Percentiles rank a stretch among this genome's conserved stretches.
These are phyloP conservation scores for Metschnikowia sp. DNA, from an alignment of 805 yeast species.

Conservation along the genomic window DNA sequence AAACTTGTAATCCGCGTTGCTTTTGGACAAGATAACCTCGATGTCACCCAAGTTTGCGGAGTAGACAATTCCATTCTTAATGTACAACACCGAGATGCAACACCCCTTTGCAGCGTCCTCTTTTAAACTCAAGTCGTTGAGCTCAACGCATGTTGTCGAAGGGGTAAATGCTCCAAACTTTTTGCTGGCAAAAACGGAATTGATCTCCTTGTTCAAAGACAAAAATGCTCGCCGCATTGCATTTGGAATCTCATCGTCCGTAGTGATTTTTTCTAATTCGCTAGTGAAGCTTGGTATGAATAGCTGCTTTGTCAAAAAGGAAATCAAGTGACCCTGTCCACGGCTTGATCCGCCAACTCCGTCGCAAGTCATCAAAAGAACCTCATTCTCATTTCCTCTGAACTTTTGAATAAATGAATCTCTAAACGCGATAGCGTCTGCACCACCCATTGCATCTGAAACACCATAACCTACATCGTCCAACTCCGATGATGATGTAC, in stretches of 20 bases:
- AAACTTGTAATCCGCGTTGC: conserved; percentile 74
- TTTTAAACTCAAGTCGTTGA: conserved; percentile 50
- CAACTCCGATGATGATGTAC: conserved; percentile 82
- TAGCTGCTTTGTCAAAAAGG: conserved; percentile 68
- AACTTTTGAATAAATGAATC: conserved; percentile 87
- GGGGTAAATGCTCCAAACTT: conserved; percentile 40
- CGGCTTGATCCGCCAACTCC: conserved; percentile 6
- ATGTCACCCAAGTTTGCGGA: conserved; percentile 92
- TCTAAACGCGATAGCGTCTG: conserved; percentile 63
- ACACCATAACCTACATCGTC: conserved; percentile 84
- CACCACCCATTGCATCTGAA: conserved; percentile 76
- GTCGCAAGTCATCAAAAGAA: conserved; percentile 51
- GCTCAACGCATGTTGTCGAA: conserved; percentile 35
- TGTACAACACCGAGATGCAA: conserved; percentile 76
- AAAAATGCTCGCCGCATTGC: conserved; percentile 83
- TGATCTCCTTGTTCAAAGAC: conserved; percentile 76
- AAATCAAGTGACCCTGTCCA: conserved; percentile 58
- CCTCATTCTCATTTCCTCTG: conserved; percentile 80
- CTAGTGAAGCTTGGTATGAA: conserved; percentile 65
- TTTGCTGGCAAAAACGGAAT: conserved; percentile 50
- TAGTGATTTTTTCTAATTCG: conserved; percentile 51
- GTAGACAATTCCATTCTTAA: conserved; percentile 65
- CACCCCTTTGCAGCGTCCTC: conserved; percentile 80
- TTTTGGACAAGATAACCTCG: conserved; percentile 72
- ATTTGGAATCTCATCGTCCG: conserved; percentile 54